phyloP scores from a whole-genome alignment of 2,329 filamentous ascomycete genomes.

The Xylaria hypoxylon region DNA sequence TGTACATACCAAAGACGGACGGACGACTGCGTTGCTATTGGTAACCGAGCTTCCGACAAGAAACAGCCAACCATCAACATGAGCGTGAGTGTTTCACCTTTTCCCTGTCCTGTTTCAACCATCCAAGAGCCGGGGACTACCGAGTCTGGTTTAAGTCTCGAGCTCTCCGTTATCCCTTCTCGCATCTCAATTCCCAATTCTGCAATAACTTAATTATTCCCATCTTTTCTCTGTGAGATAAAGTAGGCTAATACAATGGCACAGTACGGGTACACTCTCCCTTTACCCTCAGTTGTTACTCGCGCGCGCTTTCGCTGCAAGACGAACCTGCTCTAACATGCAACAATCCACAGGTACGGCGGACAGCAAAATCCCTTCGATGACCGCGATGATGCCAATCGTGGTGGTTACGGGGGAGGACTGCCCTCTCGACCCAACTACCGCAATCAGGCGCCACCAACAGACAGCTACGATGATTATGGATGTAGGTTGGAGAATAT shows the following conservation, averaged over 20 bases:
- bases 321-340: constrained; percentile 49
- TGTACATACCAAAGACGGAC: constrained; percentile 5
- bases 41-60: constrained; percentile 13
- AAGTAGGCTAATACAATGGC: constrained; percentile 55
- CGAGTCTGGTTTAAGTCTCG: constrained; percentile 21
- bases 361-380: constrained; percentile 69
- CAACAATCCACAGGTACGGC: constrained; percentile 61
- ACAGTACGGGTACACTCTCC: constrained; percentile 67
- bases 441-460: constrained; percentile 39
- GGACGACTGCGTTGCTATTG: background rate
- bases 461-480: constrained; percentile 46
- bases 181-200: constrained; percentile 33
- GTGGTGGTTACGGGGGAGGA: constrained; percentile 54
- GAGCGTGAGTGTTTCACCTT: constrained; percentile 61
- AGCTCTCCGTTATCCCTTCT: constrained; percentile 16
- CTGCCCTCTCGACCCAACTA: constrained; percentile 40
- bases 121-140: constrained; percentile 26
- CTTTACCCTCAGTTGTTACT: constrained; percentile 28
- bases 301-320: constrained; percentile 28
- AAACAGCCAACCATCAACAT: constrained; percentile 52
- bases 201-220: constrained; percentile 37
- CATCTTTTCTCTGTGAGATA: constrained; percentile 20
- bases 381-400: constrained; percentile 58
- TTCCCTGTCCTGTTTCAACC: constrained; percentile 46
- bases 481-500: constrained; percentile 54